Evolutionary conservation across 2,329 filamentous ascomycete genomes (phyloP).

Genomic region (Sporothrix luriei): DNA sequence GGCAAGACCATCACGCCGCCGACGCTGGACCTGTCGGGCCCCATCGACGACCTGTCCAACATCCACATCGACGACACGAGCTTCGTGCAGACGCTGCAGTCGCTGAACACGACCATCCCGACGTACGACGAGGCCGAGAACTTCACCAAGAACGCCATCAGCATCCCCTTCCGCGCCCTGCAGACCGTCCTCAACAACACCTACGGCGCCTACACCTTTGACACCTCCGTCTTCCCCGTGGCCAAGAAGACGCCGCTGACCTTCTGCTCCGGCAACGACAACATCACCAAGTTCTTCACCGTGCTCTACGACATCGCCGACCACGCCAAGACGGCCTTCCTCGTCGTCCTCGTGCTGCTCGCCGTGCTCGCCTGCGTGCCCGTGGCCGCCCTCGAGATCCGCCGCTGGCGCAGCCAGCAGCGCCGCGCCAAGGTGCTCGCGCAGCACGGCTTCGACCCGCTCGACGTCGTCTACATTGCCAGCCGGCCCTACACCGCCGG

Average conservation of each 20-base stretch:
- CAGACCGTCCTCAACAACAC: constrained; percentile 71
- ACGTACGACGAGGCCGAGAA: constrained; percentile 83
- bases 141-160: constrained; percentile 72
- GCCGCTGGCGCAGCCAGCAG: constrained; percentile 73
- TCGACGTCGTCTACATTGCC: constrained; percentile 87
- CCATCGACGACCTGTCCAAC: constrained; percentile 67
- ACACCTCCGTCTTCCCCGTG: constrained; percentile 76
- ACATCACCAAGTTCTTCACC: constrained; percentile 81
- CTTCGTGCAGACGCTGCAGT: constrained; percentile 68
- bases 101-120: constrained; percentile 78
- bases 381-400: constrained; percentile 80
- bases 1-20: constrained; percentile 44
- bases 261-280: constrained; percentile 86
- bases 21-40: constrained; percentile 64
- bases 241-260: constrained; percentile 78
- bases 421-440: constrained; percentile 64
- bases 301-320: constrained; percentile 67
- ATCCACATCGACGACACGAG: constrained; percentile 68
- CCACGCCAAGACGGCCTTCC: constrained; percentile 71
- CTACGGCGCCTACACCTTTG: constrained; percentile 74
- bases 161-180: constrained; percentile 78
- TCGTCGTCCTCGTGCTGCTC: constrained; percentile 68
- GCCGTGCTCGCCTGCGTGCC: constrained; percentile 58
- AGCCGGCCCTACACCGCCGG: constrained; percentile 76
- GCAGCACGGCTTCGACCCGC: constrained; percentile 69